Evolutionary conservation across 2,329 filamentous ascomycete species (phyloP).

Genomic region (Ophiostoma ulmi): DNA sequence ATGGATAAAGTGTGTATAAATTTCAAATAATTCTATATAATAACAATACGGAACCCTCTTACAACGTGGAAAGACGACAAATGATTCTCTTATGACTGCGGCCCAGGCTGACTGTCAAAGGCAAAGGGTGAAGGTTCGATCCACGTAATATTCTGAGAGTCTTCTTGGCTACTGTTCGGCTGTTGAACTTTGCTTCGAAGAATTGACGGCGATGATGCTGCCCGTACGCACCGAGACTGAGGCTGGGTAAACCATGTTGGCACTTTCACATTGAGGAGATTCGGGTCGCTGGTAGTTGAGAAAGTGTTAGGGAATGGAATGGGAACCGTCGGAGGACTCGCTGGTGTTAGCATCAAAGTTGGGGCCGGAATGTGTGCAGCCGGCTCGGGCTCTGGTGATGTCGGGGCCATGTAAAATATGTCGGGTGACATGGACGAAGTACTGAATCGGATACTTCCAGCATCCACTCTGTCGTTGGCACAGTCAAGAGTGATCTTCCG

Average conservation of each 20-base stretch:
- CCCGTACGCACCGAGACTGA: not conserved
- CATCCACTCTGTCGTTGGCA: not conserved
- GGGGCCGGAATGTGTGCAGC: not conserved
- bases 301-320: not conserved
- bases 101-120: not conserved
- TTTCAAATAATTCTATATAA: not conserved
- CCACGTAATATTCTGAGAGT: not conserved
- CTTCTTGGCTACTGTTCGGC: not conserved
- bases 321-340: not conserved
- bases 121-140: not conserved
- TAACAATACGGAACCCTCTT: not conserved
- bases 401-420: not conserved
- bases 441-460: not conserved
- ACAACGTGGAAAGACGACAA: not conserved
- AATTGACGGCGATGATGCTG: not conserved
- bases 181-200: not conserved
- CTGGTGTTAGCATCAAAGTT: not conserved
- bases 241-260: not conserved
- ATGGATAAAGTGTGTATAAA: not conserved
- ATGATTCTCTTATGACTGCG: not conserved
- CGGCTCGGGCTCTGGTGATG: not conserved
- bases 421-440: not conserved
- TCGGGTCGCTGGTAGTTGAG: not conserved
- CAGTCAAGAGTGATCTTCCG: not conserved
- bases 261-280: not conserved